Evolutionary conservation across 768 basidiomycete species (phyloP).

Genomic region (Phlebiopsis gigantea): DNA sequence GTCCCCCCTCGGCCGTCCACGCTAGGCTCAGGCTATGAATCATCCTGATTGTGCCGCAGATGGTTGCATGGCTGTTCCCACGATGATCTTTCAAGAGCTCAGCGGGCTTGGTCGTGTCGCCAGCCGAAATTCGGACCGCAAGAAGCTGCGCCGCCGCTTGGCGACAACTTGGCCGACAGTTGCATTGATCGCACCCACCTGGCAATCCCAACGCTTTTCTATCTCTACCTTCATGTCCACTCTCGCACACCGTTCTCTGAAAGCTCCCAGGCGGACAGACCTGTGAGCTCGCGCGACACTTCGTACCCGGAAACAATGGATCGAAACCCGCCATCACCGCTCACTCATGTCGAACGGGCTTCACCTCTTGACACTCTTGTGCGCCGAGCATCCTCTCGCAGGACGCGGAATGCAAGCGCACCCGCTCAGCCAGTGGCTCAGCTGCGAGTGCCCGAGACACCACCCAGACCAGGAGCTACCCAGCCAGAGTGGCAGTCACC

Average conservation of each 20-base stretch:
- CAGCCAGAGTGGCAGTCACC: conserved; percentile 21
- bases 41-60: too few relatives aligned
- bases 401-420: conserved; percentile 20
- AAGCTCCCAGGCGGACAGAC: not conserved
- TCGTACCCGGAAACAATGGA: conserved; percentile 2
- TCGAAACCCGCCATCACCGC: conserved; percentile 5
- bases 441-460: conserved; percentile 12
- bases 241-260: not conserved
- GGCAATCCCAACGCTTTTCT: not conserved
- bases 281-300: not conserved
- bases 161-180: not conserved
- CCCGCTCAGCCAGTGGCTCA: conserved; percentile 3
- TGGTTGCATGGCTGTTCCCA: too few relatives aligned
- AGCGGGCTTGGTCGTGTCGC: not conserved
- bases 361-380: conserved; percentile 61
- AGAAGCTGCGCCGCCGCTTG: not conserved
- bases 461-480: conserved; percentile 9
- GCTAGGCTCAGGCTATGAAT: too few relatives aligned
- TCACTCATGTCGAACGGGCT: conserved; percentile 19
- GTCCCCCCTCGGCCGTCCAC: too few relatives aligned
- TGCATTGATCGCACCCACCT: not conserved
- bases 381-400: conserved; percentile 46
- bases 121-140: not conserved
- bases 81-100: too few relatives aligned
- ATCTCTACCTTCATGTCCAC: not conserved